phyloP scores from a whole-genome alignment of 495 filamentous ascomycete genomes.

The Clohesyomyces aquaticus region DNA sequence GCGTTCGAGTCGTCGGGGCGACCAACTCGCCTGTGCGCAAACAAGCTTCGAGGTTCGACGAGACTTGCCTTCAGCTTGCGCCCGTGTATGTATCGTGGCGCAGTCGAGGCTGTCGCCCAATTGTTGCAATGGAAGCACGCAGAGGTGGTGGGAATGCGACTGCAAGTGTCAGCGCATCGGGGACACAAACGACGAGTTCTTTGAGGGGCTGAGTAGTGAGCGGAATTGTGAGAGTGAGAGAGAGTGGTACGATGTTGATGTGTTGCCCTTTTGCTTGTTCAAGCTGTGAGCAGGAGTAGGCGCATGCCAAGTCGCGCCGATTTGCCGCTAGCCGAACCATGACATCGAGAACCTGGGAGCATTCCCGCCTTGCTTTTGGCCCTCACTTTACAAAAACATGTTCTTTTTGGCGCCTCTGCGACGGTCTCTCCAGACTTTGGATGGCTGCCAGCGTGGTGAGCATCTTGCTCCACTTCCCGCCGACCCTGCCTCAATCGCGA shows the following conservation, averaged over 20 bases:
- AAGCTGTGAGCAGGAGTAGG: background rate
- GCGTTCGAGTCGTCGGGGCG: no score
- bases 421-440: background rate
- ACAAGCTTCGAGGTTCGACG: background rate
- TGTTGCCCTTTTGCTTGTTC: slow-evolving; percentile 9
- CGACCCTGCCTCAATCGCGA: background rate
- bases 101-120: background rate
- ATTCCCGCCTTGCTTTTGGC: background rate
- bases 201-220: background rate
- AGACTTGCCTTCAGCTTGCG: background rate
- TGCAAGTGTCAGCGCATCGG: background rate
- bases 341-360: slow-evolving; percentile 7
- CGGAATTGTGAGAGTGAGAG: slow-evolving; percentile 1
- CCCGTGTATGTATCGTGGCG: background rate
- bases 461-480: background rate
- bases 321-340: slow-evolving; percentile 24
- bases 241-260: slow-evolving; percentile 10
- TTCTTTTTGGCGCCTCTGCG: background rate
- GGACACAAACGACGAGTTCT: background rate
- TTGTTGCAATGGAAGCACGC: background rate
- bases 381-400: background rate
- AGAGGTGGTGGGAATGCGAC: background rate
- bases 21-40: background rate
- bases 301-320: slow-evolving; percentile 15
- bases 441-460: background rate